Percentiles rank a stretch among this genome's conserved stretches.
Evolutionary conservation across 495 filamentous ascomycete species (phyloP).

Genomic region (Aspergillus leporis): DNA sequence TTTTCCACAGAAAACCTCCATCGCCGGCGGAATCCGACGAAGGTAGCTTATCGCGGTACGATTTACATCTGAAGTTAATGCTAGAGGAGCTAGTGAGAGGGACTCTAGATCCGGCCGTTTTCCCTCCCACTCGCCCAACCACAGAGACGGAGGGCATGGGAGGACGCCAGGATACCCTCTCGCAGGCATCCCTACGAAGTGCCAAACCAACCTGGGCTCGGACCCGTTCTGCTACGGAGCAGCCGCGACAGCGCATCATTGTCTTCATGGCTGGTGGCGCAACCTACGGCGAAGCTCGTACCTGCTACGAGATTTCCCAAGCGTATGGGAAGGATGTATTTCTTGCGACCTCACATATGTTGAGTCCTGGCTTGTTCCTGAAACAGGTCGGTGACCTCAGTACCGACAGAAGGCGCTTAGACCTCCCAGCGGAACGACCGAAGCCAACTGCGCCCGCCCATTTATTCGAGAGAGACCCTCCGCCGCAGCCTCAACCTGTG

Average conservation of each 20-base stretch:
- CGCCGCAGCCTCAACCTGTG: conserved; percentile 42
- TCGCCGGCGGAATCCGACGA: conserved; percentile 48
- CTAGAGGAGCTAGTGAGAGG: conserved; percentile 66
- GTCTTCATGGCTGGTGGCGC: conserved; percentile 97
- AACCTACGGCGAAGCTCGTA: conserved; percentile 83
- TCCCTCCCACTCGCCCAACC: conserved; percentile 82
- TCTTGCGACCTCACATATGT: conserved; percentile 88
- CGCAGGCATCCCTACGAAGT: conserved; percentile 77
- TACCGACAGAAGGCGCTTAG: conserved; percentile 68
- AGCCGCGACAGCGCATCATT: conserved; percentile 86
- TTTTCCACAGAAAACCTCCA: conserved; percentile 66
- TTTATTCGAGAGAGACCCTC: conserved; percentile 77
- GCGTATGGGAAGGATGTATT: conserved; percentile 76
- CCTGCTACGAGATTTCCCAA: conserved; percentile 85
- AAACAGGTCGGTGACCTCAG: conserved; percentile 79
- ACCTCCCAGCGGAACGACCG: conserved; percentile 79
- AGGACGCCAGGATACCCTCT: conserved; percentile 53
- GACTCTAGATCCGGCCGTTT: conserved; percentile 56
- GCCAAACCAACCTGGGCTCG: conserved; percentile 96
- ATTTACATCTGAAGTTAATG: conserved; percentile 59
- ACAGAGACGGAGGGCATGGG: conserved; percentile 60
- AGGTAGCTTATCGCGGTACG: conserved; percentile 52
- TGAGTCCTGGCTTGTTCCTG: conserved; percentile 76
- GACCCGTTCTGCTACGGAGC: conserved; percentile 68
- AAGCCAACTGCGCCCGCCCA: conserved; percentile 80